Conservation (phyloP, 2,329 filamentous ascomycete species). For the Calonectria fujianensis region DNA sequence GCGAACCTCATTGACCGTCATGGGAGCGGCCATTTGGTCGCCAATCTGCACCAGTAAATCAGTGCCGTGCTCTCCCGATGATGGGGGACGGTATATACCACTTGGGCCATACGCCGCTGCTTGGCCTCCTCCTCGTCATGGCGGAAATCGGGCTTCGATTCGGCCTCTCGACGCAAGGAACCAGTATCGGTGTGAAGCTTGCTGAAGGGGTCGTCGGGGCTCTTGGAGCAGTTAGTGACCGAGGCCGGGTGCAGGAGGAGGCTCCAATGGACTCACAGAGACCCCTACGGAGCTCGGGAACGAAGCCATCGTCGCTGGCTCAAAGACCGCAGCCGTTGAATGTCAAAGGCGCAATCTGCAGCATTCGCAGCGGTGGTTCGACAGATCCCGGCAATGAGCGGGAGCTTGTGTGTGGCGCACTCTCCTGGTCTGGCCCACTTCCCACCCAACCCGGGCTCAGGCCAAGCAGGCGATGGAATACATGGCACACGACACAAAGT, state of each 20-base stretch:
- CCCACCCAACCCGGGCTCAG: neutral
- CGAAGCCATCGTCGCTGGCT: constrained; percentile 59
- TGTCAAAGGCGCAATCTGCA: constrained; percentile 46
- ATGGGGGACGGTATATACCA: constrained; percentile 53
- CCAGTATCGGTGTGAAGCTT: constrained; percentile 64
- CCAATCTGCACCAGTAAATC: constrained; percentile 61
- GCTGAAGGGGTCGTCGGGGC: constrained; percentile 61
- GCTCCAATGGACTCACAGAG: constrained; percentile 53
- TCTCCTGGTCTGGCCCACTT: constrained; percentile 22
- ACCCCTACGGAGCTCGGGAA: constrained; percentile 56
- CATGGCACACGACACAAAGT: neutral
- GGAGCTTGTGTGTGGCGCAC: constrained; percentile 37
- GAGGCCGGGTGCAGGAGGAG: constrained; percentile 13
- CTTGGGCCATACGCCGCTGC: constrained; percentile 61
- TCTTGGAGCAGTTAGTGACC: constrained; percentile 56
- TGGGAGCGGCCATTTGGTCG: constrained; percentile 89
- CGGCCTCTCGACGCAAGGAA: constrained; percentile 62
- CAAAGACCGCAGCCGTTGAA: constrained; percentile 45
- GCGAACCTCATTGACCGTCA: constrained; percentile 89
- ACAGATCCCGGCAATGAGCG: constrained; percentile 45
- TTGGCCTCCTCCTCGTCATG: constrained; percentile 63
- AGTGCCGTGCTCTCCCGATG: neutral
- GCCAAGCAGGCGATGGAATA: neutral
- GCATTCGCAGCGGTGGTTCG: constrained; percentile 50
- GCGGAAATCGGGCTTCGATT: constrained; percentile 60